These are phyloP conservation scores for Suhomyces choctaworum DNA, from an alignment of 1,139 yeast genomes.

Conservation along the genomic window DNA sequence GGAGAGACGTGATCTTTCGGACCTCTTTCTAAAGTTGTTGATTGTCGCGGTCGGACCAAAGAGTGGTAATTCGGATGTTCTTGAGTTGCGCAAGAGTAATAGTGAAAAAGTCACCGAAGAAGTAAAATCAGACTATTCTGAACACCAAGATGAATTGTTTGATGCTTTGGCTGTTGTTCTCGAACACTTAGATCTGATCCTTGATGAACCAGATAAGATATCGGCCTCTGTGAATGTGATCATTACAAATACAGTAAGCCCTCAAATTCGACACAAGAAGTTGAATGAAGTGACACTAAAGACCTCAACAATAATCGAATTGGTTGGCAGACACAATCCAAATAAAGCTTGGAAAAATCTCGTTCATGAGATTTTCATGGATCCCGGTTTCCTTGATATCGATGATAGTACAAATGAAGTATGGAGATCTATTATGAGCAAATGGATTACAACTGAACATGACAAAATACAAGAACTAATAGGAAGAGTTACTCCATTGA, in stretches of 20 bases:
- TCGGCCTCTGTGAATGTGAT: conserved; percentile 44
- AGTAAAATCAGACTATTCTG: conserved; percentile 9
- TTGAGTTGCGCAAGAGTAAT: conserved; percentile 2
- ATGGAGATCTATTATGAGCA: conserved; percentile 54
- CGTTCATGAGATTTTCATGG: conserved; percentile 54
- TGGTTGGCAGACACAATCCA: conserved; percentile 37
- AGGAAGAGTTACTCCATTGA: conserved; percentile 48
- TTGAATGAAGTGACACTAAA: conserved; percentile 31
- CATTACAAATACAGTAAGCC: conserved; percentile 43
- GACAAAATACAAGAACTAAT: conserved; percentile 61
- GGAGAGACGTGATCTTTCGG: conserved; percentile 65
- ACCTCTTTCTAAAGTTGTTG: conserved; percentile 57
- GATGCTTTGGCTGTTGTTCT: conserved; percentile 37
- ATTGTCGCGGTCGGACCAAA: conserved; percentile 29
- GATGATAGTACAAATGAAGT: conserved; percentile 23
- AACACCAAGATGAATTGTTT: conserved; percentile 35
- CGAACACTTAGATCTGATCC: conserved; percentile 41
- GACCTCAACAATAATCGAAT: conserved; percentile 40
- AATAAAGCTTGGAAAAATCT: conserved; percentile 53
- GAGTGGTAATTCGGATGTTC: conserved; percentile 6
- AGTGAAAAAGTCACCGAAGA: conserved; percentile 14
- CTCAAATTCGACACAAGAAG: conserved; percentile 45
- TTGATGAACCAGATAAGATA: conserved; percentile 56
- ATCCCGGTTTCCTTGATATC: conserved; percentile 45
- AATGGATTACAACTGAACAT: conserved; percentile 61